Base-by-base conservation (phyloP, 352 stramenopile genomes). In the Phytophthora hybrid region DNA sequence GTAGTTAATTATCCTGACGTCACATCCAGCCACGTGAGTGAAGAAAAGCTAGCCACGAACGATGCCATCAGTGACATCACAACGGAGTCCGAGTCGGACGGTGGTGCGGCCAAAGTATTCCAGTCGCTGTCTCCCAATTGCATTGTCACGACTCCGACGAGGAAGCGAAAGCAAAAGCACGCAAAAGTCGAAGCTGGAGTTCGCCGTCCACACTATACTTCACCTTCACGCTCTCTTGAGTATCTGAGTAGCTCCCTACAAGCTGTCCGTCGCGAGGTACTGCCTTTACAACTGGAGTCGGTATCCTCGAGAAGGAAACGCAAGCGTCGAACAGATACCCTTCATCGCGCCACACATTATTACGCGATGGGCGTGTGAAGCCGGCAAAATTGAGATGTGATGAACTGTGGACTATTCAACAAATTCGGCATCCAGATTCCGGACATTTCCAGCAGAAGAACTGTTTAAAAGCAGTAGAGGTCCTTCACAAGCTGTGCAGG, bases 21-120 rank as follows among this genome's bases (percentile, higher is more conserved):
- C 9, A 26, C 44, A 26, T 19, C 16, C 18, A 41, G 57, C 21
- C 31, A 51, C 32, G 39, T 58, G n/a, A 69, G 49, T 34, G 31
- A 55, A 5, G 59, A 64, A 16, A 29, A 74, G 0, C 13, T 32
- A 26, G 69, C 49, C 18, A 29, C 62, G 23, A 66, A 60, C 9
- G 61, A 71, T 59, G 51, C 18, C 18, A 64, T 77, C 37, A 78
- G 62, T 59, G 73, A 67, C 13, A 76, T 70, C 26, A 66, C 73
- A 19, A 82, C 73, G 3, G 73, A 82, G 53, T 70, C 69, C 3
- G 76, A 82, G 55, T 82, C 69, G 8, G 72, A 82, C 21, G 63
- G 73, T 57, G 63, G 68, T 46, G 64, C 52, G 11, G 66, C 39
- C n/a, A 68, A 66, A 53, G 32, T 65, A 54, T 71, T 71, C 26